These are phyloP conservation scores for Schwanniomyces vanrijiae DNA, from an alignment of 805 yeast genomes.

Conservation along the genomic window DNA sequence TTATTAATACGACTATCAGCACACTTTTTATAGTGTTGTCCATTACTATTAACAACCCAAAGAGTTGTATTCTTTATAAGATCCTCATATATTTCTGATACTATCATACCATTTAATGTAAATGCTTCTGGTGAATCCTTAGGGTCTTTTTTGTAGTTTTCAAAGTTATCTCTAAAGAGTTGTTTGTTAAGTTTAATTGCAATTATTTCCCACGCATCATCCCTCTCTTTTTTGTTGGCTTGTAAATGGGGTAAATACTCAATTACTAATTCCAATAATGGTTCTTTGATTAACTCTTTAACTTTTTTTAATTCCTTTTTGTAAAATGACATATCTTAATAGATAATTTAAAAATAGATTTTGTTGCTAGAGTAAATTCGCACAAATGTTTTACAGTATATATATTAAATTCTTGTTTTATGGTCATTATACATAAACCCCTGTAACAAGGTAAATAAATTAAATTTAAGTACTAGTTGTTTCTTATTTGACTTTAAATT, in stretches of 20 bases:
- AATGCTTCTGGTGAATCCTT: constrained; percentile 18
- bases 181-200: constrained; percentile 30
- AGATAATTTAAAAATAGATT: constrained; percentile 2
- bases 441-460: too few relatives aligned
- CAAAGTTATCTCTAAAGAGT: background rate
- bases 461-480: too few relatives aligned
- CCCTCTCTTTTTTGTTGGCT: constrained; percentile 18
- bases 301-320: constrained; percentile 23
- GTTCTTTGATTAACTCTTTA: constrained; percentile 20
- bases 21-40: background rate
- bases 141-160: constrained; percentile 11
- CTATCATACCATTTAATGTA: constrained; percentile 23
- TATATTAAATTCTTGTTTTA: too few relatives aligned
- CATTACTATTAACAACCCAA: background rate
- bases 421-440: too few relatives aligned
- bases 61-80: background rate
- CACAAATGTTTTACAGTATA: too few relatives aligned
- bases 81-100: constrained; percentile 19
- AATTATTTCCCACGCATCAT: constrained; percentile 33
- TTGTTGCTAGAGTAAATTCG: background rate
- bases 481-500: too few relatives aligned
- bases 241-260: constrained; percentile 34
- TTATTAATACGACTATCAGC: background rate
- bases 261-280: constrained; percentile 27
- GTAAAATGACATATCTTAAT: constrained; percentile 16